These are phyloP conservation scores for Fraxinus ornus DNA, from an alignment of 305 asterid species.

Conservation along the genomic window DNA sequence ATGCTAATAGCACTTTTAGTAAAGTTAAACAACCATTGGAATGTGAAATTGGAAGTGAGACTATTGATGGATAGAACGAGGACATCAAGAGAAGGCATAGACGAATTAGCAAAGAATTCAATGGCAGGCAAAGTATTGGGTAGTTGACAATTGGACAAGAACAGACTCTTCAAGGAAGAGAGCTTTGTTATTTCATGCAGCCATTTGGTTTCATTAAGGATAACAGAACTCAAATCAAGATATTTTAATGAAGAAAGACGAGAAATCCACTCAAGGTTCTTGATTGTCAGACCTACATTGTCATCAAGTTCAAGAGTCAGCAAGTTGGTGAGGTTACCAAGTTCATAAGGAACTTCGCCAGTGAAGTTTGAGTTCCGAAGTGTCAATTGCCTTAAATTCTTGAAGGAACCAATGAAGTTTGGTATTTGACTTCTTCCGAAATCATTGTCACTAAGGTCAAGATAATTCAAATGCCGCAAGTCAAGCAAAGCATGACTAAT, in stretches of 20 bases:
- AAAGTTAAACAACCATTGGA: not conserved
- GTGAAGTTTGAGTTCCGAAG: not conserved
- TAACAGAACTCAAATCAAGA: not conserved
- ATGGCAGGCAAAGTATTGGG: not conserved
- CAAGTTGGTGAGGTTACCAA: not conserved
- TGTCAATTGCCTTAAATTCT: not conserved
- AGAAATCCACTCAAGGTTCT: slow-evolving; percentile 1
- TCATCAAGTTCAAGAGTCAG: not conserved
- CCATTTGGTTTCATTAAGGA: not conserved
- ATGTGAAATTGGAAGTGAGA: not conserved
- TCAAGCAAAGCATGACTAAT: slow-evolving; percentile 3
- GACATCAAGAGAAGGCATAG: not conserved
- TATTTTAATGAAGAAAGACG: slow-evolving; percentile 8
- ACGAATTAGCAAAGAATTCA: not conserved
- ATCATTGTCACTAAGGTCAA: not conserved
- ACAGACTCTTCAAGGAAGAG: not conserved
- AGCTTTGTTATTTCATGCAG: not conserved
- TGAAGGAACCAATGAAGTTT: slow-evolving; percentile 2
- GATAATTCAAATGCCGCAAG: slow-evolving; percentile 5
- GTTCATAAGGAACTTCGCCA: not conserved
- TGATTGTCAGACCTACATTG: not conserved
- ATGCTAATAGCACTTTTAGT: not conserved
- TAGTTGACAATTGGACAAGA: not conserved
- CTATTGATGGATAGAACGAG: not conserved
- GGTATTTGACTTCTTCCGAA: not conserved